Evolutionary conservation across 192 early-diverging fungal genomes (phyloP).

Genomic region (Pilobolus umbonatus): DNA sequence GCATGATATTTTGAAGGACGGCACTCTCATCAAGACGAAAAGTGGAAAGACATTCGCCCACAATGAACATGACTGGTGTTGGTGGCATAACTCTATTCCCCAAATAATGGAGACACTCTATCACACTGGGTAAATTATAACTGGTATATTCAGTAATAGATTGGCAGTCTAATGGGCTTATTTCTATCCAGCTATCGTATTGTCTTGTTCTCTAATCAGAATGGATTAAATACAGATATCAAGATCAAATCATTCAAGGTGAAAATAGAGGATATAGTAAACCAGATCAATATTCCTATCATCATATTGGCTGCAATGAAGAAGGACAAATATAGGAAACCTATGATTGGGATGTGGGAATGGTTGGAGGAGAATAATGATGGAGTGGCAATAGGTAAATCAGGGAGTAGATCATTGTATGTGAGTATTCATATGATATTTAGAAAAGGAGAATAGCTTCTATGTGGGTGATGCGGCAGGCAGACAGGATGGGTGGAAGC

Average conservation of each 20-base stretch:
- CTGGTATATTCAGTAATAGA: conserved; percentile 33
- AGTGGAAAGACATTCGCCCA: conserved; percentile 60
- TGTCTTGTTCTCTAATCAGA: conserved; percentile 74
- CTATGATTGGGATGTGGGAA: conserved; percentile 68
- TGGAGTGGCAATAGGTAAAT: neutral
- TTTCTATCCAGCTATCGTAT: conserved; percentile 54
- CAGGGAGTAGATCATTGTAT: conserved; percentile 2
- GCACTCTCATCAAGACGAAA: conserved; percentile 66
- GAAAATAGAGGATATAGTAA: conserved; percentile 39
- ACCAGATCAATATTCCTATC: conserved; percentile 52
- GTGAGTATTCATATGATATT: neutral
- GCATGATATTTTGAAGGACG: conserved; percentile 43
- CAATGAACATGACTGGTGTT: conserved; percentile 77
- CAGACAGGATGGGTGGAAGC: conserved; percentile 58
- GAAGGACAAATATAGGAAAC: conserved; percentile 71
- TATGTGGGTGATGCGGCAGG: conserved; percentile 97
- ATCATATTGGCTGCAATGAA: conserved; percentile 65
- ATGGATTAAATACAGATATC: conserved; percentile 44
- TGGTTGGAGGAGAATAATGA: conserved; percentile 29
- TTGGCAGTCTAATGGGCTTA: conserved; percentile 9
- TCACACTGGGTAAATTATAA: conserved; percentile 51
- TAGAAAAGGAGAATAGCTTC: conserved; percentile 60
- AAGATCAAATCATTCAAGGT: conserved; percentile 44
- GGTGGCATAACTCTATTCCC: conserved; percentile 56
- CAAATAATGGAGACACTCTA: conserved; percentile 53